Conservation (phyloP, 192 early-diverging fungal species). For the Entomortierella beljakovae region DNA sequence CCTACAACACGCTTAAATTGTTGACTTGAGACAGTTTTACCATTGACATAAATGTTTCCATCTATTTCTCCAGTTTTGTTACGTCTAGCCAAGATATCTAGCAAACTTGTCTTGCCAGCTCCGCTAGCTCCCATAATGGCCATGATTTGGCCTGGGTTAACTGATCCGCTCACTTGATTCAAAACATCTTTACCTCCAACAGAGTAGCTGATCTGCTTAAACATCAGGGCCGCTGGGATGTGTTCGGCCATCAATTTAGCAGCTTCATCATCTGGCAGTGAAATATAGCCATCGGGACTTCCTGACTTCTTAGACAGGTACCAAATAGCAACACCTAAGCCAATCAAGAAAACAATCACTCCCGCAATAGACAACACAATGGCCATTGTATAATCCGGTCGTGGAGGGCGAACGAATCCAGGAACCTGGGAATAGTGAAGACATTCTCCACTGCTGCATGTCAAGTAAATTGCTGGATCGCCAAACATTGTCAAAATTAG, state of each 20-base stretch:
- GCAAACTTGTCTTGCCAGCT: constrained; percentile 92
- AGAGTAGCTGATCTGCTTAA: constrained; percentile 69
- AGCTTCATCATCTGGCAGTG: constrained; percentile 68
- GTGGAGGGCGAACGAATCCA: constrained; percentile 65
- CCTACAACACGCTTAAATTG: constrained; percentile 80
- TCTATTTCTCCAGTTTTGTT: constrained; percentile 73
- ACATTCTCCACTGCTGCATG: constrained; percentile 87
- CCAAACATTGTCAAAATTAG: constrained; percentile 85
- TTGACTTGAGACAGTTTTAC: constrained; percentile 66
- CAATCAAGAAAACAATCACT: constrained; percentile 54
- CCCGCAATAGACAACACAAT: constrained; percentile 55
- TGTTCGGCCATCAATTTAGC: constrained; percentile 83
- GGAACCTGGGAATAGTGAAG: constrained; percentile 88
- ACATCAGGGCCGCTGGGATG: constrained; percentile 72
- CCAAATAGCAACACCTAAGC: constrained; percentile 38
- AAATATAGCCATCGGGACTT: constrained; percentile 33
- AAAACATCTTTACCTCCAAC: constrained; percentile 60
- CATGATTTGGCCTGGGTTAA: constrained; percentile 88
- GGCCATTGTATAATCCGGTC: constrained; percentile 48
- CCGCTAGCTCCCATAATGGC: constrained; percentile 95
- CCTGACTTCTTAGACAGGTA: constrained; percentile 39
- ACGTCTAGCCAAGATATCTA: constrained; percentile 90
- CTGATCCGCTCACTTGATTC: constrained; percentile 74
- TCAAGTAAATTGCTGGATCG: constrained; percentile 83
- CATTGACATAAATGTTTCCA: constrained; percentile 86